Evolutionary conservation across 169 alveolate genomes (phyloP), one percentile per base, ranked within the genome.

Genomic region (Nephromyces sp.): DNA sequence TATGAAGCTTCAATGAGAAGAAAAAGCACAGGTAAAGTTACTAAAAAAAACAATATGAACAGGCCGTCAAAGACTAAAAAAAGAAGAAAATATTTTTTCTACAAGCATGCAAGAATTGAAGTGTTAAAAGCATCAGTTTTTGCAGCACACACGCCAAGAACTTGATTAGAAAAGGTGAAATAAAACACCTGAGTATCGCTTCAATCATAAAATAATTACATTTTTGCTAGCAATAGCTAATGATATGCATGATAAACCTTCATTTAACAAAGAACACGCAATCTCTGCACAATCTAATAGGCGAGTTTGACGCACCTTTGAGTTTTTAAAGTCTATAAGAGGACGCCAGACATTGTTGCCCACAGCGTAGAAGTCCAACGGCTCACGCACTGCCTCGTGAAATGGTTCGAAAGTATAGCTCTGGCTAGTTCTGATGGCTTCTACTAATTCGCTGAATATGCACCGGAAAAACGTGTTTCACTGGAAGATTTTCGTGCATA

Each of bases 311-410:
- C n/a, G 57, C n/a, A 43, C 57, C 21, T 73, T 35, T 61, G 74
- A 64, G 57, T 21, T 3, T 27, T 64, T 15, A 22, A 66, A 24
- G 15, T 32, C 52, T 2, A 75, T 57, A 4, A 75, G 75, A 0
- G 81, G 81, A 25, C 28, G 31, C 81, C 81, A 75, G n/a, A 75
- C 3, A 31, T 15, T 0, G n/a, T 32, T 0, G 3, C 74, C 8
- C 76, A 71, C 62, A 21, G 21, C 52, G n/a, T 74, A 22, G 24
- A 57, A 68, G 64, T 75, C 52, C 22, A 76, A 3, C 21, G 82
- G 82, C 1, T 0, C 15, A 33, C 29, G 6, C 30, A 28, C 27
- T 25, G 77, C 82, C 1, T 34, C 33, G 57, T 57, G 75, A 31
- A 6, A 75, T 4, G 82, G 66, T 2, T 52, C 0, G 32, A 75